These are phyloP conservation scores for Pythium rhizo-oryzae DNA, from an alignment of 352 stramenopile genomes.

Conservation along the genomic window DNA sequence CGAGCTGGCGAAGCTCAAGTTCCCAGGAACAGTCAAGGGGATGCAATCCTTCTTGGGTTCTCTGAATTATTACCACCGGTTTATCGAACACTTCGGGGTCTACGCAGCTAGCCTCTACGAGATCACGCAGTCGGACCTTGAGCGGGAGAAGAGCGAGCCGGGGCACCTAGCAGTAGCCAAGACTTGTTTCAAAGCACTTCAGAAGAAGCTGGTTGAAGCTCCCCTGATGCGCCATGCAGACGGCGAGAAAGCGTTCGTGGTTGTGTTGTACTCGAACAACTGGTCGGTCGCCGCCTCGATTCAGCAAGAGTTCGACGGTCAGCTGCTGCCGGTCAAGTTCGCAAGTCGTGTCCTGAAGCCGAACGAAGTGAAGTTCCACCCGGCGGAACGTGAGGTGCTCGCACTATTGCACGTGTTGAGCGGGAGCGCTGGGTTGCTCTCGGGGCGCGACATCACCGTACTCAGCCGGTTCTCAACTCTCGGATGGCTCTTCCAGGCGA, in stretches of 20 bases:
- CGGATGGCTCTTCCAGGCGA: conserved; percentile 13
- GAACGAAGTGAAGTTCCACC: too few relatives aligned
- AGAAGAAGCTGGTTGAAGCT: neutral
- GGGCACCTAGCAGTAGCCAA: neutral
- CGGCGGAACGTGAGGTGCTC: conserved; percentile 22
- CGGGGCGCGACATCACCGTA: neutral
- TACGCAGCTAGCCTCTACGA: conserved; percentile 27
- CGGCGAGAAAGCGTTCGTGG: neutral
- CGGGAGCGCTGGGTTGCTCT: neutral
- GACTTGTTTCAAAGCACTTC: neutral
- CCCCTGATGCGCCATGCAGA: neutral
- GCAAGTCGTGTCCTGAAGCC: conserved; percentile 17
- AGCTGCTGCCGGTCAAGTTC: conserved; percentile 16
- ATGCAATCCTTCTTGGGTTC: conserved; percentile 29
- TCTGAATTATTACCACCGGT: conserved; percentile 27
- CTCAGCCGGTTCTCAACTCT: conserved; percentile 8
- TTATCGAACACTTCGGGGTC: conserved; percentile 23
- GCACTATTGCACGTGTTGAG: conserved; percentile 11
- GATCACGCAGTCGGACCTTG: conserved; percentile 9
- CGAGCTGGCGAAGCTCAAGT: conserved; percentile 8
- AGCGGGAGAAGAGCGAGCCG: neutral
- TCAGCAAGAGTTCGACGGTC: conserved; percentile 14
- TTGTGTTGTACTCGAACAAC: conserved; percentile 11
- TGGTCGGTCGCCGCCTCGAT: conserved; percentile 12
- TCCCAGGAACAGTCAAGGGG: conserved; percentile 18